Percentiles rank a stretch among this genome's conserved stretches.
Conservation (phyloP, 2,329 filamentous ascomycete species). For the Diplocarpon rosae region DNA sequence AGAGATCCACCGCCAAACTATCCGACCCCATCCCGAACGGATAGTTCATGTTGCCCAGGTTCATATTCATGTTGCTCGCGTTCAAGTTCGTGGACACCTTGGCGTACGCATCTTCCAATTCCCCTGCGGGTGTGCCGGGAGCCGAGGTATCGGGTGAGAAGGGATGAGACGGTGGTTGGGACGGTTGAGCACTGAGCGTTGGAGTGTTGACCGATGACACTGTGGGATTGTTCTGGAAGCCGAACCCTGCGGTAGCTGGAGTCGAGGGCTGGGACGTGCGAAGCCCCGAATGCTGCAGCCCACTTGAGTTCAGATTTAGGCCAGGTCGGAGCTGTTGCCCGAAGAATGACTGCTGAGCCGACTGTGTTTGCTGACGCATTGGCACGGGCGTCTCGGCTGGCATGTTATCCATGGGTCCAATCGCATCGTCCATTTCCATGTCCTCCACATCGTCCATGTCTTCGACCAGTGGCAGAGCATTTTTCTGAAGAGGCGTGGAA, state of each 20-base stretch:
- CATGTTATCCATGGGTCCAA: constrained; percentile 54
- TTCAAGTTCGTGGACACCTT: constrained; percentile 48
- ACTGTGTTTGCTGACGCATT: constrained; percentile 46
- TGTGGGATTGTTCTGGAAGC: constrained; percentile 84
- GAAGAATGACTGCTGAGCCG: constrained; percentile 54
- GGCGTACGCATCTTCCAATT: constrained; percentile 65
- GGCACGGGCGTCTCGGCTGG: constrained; percentile 32
- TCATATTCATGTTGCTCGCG: constrained; percentile 47
- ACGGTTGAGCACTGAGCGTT: constrained; percentile 67
- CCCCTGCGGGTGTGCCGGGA: constrained; percentile 60
- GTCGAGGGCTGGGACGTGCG: constrained; percentile 80
- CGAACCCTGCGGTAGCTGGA: constrained; percentile 65
- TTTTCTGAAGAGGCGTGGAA: constrained; percentile 24
- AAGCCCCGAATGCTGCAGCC: constrained; percentile 64
- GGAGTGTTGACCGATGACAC: constrained; percentile 96
- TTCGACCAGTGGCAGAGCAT: constrained; percentile 28
- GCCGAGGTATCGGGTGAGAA: constrained; percentile 49
- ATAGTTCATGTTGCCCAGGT: constrained; percentile 31
- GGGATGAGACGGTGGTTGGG: constrained; percentile 40
- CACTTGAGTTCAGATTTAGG: constrained; percentile 64
- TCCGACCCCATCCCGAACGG: constrained; percentile 29
- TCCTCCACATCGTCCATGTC: constrained; percentile 82
- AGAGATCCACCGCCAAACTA: constrained; percentile 45
- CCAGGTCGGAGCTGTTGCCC: constrained; percentile 56
- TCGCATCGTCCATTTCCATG: constrained; percentile 91